Evolutionary conservation across 2,329 filamentous ascomycete species (phyloP).

Genomic region (Penicillium sp.): DNA sequence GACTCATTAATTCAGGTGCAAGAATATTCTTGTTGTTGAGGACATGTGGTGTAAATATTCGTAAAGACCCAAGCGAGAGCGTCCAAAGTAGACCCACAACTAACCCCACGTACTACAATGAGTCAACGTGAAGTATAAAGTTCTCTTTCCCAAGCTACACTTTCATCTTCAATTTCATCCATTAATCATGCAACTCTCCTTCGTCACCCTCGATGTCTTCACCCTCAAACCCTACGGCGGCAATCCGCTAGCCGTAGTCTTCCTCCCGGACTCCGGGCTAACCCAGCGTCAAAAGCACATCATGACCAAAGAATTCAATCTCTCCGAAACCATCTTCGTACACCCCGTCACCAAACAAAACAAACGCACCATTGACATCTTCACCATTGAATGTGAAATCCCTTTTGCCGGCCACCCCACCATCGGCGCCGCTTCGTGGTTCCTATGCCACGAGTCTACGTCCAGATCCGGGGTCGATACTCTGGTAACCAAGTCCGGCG

Average conservation of each 20-base stretch:
- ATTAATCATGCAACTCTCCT: constrained; percentile 28
- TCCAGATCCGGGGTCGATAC: constrained; percentile 21
- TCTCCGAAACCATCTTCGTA: constrained; percentile 56
- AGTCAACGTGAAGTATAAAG: too few relatives aligned
- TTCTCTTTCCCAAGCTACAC: too few relatives aligned
- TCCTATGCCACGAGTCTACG: constrained; percentile 28
- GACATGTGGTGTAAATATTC: too few relatives aligned
- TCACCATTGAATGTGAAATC: constrained; percentile 49
- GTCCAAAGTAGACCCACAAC: too few relatives aligned
- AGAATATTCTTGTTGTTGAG: too few relatives aligned
- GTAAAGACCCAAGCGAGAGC: too few relatives aligned
- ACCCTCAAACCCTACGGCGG: constrained; percentile 43
- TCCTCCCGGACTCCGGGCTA: constrained; percentile 37
- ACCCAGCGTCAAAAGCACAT: constrained; percentile 50
- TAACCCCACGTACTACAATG: too few relatives aligned
- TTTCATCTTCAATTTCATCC: background rate
- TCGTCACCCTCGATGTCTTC: constrained; percentile 43
- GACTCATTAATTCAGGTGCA: too few relatives aligned
- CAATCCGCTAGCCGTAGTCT: constrained; percentile 56
- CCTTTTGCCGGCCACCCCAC: constrained; percentile 58
- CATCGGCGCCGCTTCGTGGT: constrained; percentile 53
- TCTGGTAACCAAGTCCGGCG: constrained; percentile 55
- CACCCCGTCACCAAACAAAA: constrained; percentile 27
- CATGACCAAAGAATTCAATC: constrained; percentile 55
- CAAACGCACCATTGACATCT: constrained; percentile 49